phyloP scores from a whole-genome alignment of 768 basidiomycete genomes.

The Hemileccinum impolitum region DNA sequence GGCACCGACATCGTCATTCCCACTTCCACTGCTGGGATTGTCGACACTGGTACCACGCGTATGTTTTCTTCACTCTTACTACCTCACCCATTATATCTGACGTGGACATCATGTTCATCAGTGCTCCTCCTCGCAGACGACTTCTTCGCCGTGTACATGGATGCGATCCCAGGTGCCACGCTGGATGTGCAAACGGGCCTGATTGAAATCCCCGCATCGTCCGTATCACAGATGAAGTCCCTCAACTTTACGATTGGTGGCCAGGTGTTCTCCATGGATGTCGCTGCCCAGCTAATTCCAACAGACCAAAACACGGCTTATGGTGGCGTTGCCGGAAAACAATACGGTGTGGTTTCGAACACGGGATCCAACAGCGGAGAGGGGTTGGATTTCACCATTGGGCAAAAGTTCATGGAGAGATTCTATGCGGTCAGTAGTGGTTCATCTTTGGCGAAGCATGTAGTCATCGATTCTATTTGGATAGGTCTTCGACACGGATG shows the following conservation, averaged over 20 bases:
- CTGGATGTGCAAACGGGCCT: background rate
- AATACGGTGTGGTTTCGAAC: conserved; percentile 5
- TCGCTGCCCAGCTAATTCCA: conserved; percentile 14
- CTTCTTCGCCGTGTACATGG: conserved; percentile 10
- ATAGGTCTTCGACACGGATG: background rate
- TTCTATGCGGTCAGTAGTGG: conserved; percentile 12
- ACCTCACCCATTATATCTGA: background rate
- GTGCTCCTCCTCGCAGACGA: conserved; percentile 18
- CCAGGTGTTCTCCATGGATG: conserved; percentile 7
- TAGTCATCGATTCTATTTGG: conserved; percentile 1
- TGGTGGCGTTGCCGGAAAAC: conserved; percentile 6
- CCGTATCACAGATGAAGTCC: conserved; percentile 8
- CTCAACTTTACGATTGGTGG: conserved; percentile 11
- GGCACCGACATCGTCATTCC: conserved; percentile 9
- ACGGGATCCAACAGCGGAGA: no score
- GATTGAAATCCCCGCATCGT: conserved; percentile 9
- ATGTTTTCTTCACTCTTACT: background rate
- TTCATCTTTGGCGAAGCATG: no score
- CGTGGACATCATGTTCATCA: background rate
- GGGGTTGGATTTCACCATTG: no score
- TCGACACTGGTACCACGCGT: conserved; percentile 28
- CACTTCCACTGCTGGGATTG: conserved; percentile 21
- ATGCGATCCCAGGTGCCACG: conserved; percentile 12
- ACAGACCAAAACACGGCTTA: conserved; percentile 4
- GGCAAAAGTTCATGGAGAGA: background rate